A percentile compares a stretch with the other conserved stretches of the same genome.
These are phyloP conservation scores for Buxus sempervirens DNA, from an alignment of 164 flowering plant species.

Conservation along the genomic window DNA sequence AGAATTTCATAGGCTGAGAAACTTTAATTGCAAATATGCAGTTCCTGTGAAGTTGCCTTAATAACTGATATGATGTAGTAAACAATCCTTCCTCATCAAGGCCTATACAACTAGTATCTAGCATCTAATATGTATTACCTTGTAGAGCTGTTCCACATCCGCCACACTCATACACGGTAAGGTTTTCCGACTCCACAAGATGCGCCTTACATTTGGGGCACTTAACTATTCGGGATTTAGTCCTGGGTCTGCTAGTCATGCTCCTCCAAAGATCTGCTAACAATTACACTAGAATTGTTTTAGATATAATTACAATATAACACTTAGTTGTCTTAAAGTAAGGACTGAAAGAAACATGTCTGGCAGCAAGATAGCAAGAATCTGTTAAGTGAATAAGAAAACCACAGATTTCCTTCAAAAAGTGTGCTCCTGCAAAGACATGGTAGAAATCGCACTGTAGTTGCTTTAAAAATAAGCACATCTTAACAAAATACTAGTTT, in stretches of 20 bases:
- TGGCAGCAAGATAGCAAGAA: no score
- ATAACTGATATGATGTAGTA: neutral
- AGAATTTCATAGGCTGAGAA: no score
- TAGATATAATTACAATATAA: neutral
- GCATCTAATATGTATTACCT: conserved; percentile 40
- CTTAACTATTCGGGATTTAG: conserved; percentile 52
- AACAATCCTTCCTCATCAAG: neutral
- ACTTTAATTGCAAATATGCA: no score
- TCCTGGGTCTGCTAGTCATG: conserved; percentile 27
- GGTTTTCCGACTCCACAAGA: conserved; percentile 51
- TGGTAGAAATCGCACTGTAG: neutral
- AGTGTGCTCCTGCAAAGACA: no score
- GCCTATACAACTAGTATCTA: neutral
- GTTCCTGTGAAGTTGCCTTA: neutral
- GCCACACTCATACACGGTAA: conserved; percentile 71
- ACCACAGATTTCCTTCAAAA: no score
- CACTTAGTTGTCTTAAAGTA: no score
- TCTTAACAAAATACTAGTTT: neutral
- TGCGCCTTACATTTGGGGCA: conserved; percentile 66
- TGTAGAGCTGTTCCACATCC: conserved; percentile 59
- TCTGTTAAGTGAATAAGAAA: no score
- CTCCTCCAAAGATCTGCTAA: conserved; percentile 12
- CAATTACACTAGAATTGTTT: conserved; percentile 1
- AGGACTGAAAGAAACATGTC: neutral
- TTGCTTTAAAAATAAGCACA: no score